These are phyloP conservation scores for Chalara sp. DNA, from an alignment of 2,329 filamentous ascomycete genomes.

Conservation along the genomic window DNA sequence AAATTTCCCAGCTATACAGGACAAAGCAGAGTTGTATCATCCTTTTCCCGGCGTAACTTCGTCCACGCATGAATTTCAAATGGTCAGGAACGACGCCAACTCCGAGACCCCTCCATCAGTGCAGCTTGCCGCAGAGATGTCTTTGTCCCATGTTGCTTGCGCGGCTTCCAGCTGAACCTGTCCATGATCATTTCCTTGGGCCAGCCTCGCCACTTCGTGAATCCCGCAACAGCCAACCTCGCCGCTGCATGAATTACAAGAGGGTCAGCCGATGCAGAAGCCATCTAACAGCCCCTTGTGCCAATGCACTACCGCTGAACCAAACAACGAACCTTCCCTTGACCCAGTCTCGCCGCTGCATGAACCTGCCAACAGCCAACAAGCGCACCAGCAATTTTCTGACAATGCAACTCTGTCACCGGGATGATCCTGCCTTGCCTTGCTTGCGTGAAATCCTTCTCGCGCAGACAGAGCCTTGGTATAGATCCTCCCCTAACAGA, in stretches of 20 bases:
- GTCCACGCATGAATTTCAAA: slow-evolving; percentile 13
- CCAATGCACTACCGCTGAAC: too few relatives aligned
- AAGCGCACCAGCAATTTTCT: too few relatives aligned
- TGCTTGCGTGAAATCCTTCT: slow-evolving; percentile 5
- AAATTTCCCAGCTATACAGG: too few relatives aligned
- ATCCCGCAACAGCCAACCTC: slow-evolving; percentile 5
- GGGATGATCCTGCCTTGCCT: slow-evolving; percentile 2
- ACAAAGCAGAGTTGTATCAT: too few relatives aligned
- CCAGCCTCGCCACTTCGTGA: slow-evolving; percentile 3
- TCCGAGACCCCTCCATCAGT: slow-evolving; percentile 4
- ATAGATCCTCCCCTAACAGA: slow-evolving; percentile 2
- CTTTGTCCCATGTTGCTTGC: slow-evolving; percentile 9
- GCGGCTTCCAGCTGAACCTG: slow-evolving; percentile 8
- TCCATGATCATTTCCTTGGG: slow-evolving; percentile 7
- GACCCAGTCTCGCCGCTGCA: too few relatives aligned
- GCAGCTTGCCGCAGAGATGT: slow-evolving; percentile 7
- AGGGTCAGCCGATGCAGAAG: slow-evolving; percentile 6
- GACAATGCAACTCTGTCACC: too few relatives aligned
- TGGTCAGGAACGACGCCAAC: slow-evolving; percentile 7
- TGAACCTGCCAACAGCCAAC: too few relatives aligned
- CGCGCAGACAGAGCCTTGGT: slow-evolving; percentile 4
- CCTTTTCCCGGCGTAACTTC: too few relatives aligned
- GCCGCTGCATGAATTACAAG: background rate
- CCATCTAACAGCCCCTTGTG: background rate
- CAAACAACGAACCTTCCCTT: too few relatives aligned